Base-by-base conservation (phyloP, 2,329 filamentous ascomycete genomes). In the Colletotrichum sp. region DNA sequence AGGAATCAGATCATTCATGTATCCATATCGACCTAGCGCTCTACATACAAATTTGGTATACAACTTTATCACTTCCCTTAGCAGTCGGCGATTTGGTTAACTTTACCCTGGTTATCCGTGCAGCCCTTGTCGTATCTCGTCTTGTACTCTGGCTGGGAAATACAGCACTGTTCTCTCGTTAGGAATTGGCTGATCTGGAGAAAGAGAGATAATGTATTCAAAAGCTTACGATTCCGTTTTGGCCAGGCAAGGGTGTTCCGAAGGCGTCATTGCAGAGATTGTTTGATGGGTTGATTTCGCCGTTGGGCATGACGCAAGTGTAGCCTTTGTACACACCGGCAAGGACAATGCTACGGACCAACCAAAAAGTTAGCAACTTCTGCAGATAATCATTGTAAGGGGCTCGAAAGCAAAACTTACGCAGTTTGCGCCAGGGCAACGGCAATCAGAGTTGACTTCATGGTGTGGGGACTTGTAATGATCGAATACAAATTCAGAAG, bases 181-280 rank as follows among this genome's bases (percentile, higher is more conserved):
- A 52, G 12, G 10, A 22, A 52, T 2, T 3, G 6, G 0, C 4
- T 3, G 4, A 18, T 2, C 39, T 18, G 2, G 8, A n/a, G 5
- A 44, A 44, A 18, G 5, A 18, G 1, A 8, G 7, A 39, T 5
- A 0, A n/a, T 48, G 9, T 22, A 8, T 5, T 30, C 4, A 0
- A 59, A 30, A 16, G 12, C 55, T 16, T 59, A 59, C 55, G 6
- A 59, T 0, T 18, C 55, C 55, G 2, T 52, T 52, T 8, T 52
- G 44, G 2, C 55, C 24, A 1, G 55, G 55, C 24, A 59, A 28
- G 0, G 55, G 55, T 16, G 55, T 59, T 30, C 55, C 55, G 24
- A 2, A 59, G 55, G 55, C 55, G 3, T 59, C 55, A 30, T 59
- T 12, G 13, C 55, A 59, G 16, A 59, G 24, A 10, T 59, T 28